These are phyloP conservation scores for Pterocarpus santalinus DNA, from an alignment of 306 rosid species.

Conservation along the genomic window DNA sequence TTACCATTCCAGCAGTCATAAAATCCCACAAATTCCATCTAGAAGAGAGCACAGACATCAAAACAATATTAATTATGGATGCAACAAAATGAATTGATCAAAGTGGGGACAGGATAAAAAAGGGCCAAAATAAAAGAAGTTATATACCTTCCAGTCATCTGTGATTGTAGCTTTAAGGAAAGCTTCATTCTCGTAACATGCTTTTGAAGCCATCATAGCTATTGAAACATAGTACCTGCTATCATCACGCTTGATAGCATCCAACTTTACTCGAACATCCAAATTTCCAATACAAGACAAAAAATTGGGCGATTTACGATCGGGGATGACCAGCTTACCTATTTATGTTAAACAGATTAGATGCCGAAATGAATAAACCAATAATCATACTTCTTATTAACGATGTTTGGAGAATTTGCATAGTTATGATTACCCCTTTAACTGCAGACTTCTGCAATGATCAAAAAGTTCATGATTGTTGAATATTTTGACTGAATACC, in stretches of 20 bases:
- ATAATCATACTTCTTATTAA: neutral
- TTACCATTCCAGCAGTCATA: slow-evolving; percentile 84
- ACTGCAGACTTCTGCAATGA: neutral
- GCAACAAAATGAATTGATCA: neutral
- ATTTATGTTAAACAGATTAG: neutral
- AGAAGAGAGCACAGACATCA: neutral
- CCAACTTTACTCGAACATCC: slow-evolving; percentile 59
- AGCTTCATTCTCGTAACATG: slow-evolving; percentile 65
- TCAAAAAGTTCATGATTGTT: neutral
- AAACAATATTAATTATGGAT: neutral
- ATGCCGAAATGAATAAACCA: too few species aligned
- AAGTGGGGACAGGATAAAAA: neutral
- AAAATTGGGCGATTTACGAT: slow-evolving; percentile 50
- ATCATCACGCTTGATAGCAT: slow-evolving; percentile 57
- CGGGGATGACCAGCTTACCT: slow-evolving; percentile 61
- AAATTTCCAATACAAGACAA: slow-evolving; percentile 65
- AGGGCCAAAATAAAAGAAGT: too few species aligned
- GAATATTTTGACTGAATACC: neutral
- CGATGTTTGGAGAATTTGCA: neutral
- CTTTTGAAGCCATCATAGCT: slow-evolving; percentile 76
- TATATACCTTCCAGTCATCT: slow-evolving; percentile 66
- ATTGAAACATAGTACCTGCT: slow-evolving; percentile 52
- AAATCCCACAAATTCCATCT: slow-evolving; percentile 78
- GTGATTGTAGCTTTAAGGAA: slow-evolving; percentile 50
- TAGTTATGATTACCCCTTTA: neutral